Conservation (phyloP, 306 rosid genomes). For the Aeschynomene evenia region DNA sequence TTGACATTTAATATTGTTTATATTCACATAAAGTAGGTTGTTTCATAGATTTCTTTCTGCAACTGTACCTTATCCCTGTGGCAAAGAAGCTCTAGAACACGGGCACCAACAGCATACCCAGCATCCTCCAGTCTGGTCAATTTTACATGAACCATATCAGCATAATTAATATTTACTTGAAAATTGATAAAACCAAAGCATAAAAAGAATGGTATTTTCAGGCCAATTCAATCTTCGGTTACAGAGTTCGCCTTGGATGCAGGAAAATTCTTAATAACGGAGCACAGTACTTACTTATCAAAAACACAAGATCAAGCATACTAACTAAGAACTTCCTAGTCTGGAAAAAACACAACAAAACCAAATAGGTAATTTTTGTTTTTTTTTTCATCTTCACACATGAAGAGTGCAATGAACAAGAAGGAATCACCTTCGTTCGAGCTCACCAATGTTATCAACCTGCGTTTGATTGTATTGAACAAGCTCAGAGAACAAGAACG, state of each 20-base stretch:
- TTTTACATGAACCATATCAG: conserved; percentile 30
- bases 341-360: background rate
- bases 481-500: conserved; percentile 97
- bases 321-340: background rate
- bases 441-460: conserved; percentile 92
- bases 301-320: background rate
- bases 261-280: background rate
- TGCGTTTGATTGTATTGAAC: conserved; percentile 98
- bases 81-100: conserved; percentile 94
- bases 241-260: background rate
- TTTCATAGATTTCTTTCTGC: background rate
- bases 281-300: background rate
- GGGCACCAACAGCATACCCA: conserved; percentile 96
- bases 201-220: background rate
- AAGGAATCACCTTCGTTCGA: conserved; percentile 76
- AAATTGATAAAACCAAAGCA: background rate
- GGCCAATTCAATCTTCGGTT: background rate
- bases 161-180: background rate
- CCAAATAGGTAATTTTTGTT: background rate
- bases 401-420: background rate
- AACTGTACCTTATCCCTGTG: conserved; percentile 85
- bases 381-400: background rate
- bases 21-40: background rate
- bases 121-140: conserved; percentile 86
- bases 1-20: background rate